phyloP scores from a whole-genome alignment of 1,284 basidiomycete species.

The Neonothopanus nambi region DNA sequence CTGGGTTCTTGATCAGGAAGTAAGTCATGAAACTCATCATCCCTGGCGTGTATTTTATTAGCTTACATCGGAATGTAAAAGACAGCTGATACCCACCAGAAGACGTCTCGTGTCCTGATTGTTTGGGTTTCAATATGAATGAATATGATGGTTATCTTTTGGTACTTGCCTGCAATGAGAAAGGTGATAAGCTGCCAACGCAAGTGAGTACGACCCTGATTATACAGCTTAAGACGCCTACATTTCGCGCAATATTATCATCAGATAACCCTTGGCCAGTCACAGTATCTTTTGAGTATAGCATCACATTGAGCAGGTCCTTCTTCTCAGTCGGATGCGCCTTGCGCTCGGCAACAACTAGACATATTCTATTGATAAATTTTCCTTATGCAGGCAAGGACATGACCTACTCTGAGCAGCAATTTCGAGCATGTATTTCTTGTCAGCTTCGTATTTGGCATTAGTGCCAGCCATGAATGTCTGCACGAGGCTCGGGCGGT shows the following conservation, averaged over 20 bases:
- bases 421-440: conserved; percentile 40
- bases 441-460: conserved; percentile 42
- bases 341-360: conserved; percentile 38
- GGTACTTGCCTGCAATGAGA: conserved; percentile 40
- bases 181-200: conserved; percentile 45
- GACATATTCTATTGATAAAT: neutral
- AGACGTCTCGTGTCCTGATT: conserved; percentile 46
- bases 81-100: conserved; percentile 28
- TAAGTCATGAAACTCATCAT: conserved; percentile 2
- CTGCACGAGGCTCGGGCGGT: conserved; percentile 37
- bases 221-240: conserved; percentile 19
- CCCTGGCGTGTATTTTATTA: neutral
- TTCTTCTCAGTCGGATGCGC: conserved; percentile 39
- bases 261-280: conserved; percentile 46
- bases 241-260: conserved; percentile 46
- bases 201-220: neutral
- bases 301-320: conserved; percentile 49
- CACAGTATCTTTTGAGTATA: conserved; percentile 41
- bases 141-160: neutral
- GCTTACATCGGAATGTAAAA: no score
- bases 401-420: conserved; percentile 36
- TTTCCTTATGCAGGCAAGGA: neutral
- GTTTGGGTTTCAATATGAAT: neutral
- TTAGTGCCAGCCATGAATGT: conserved; percentile 34
- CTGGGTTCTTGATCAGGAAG: conserved; percentile 2